Conservation (phyloP, 2,329 filamentous ascomycete genomes). For the Volutella citrinella region DNA sequence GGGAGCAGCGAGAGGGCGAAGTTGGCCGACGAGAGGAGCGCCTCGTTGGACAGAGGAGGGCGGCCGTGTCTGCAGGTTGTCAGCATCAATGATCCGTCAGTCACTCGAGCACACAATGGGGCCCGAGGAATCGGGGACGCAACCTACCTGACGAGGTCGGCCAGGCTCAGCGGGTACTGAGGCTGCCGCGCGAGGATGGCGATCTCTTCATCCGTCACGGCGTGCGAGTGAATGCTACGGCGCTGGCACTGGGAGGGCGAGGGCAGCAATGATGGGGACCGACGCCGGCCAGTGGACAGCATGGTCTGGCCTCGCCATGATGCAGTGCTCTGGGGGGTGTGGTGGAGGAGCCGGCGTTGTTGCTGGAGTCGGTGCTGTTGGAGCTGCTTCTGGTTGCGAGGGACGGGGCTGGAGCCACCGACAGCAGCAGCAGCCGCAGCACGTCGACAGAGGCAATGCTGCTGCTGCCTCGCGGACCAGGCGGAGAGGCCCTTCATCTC, state of each 20-base stretch:
- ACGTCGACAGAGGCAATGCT: constrained; percentile 15
- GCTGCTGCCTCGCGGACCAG: constrained; percentile 21
- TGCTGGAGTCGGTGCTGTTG: constrained; percentile 7
- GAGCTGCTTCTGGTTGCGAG: constrained; percentile 1
- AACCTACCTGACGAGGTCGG: constrained; percentile 79
- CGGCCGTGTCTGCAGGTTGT: constrained; percentile 59
- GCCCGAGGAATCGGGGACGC: too few relatives aligned
- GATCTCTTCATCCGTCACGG: constrained; percentile 71
- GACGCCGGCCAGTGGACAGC: too few relatives aligned
- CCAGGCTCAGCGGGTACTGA: constrained; percentile 78
- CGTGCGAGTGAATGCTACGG: constrained; percentile 19
- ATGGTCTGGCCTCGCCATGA: too few relatives aligned
- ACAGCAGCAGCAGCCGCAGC: constrained; percentile 6
- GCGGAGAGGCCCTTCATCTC: constrained; percentile 20
- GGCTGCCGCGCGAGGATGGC: constrained; percentile 72
- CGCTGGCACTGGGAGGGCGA: background rate
- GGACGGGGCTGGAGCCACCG: too few relatives aligned
- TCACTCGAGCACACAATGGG: too few relatives aligned
- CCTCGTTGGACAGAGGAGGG: constrained; percentile 76
- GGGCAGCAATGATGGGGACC: too few relatives aligned
- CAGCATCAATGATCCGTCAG: constrained; percentile 3
- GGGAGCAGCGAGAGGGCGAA: constrained; percentile 93
- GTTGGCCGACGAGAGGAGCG: constrained; percentile 86
- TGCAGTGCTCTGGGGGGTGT: too few relatives aligned
- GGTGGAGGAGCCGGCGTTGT: too few relatives aligned